Evolutionary conservation across 345 rosid genomes (phyloP).

Genomic region (Rhizophora apiculata): DNA sequence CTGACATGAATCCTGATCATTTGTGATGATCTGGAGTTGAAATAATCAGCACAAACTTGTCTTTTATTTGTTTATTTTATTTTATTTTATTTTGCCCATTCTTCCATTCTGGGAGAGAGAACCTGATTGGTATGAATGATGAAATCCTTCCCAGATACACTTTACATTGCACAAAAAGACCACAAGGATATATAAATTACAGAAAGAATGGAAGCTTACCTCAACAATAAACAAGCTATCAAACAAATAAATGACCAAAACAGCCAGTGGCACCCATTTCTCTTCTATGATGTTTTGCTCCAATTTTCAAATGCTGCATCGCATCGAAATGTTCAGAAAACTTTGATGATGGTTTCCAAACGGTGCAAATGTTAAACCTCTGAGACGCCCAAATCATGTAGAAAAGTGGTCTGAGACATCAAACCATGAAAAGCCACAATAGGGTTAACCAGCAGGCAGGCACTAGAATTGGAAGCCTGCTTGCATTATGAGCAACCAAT

Average conservation of each 20-base stretch:
- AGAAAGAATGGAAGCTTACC: constrained; percentile 17
- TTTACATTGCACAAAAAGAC: constrained; percentile 10
- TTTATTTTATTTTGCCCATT: background rate
- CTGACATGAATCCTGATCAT: too few relatives aligned
- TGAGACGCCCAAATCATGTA: background rate
- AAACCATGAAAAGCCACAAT: background rate
- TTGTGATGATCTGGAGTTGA: too few relatives aligned
- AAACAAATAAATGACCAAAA: constrained; percentile 11
- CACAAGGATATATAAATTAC: constrained; percentile 19
- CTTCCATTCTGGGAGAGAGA: background rate
- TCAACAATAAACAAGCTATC: constrained; percentile 9
- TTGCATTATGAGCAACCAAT: constrained; percentile 59
- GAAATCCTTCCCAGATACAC: constrained; percentile 7
- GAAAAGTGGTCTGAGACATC: background rate
- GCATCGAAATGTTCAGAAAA: background rate
- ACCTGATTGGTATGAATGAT: background rate
- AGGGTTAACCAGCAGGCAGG: constrained; percentile 10
- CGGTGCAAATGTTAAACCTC: background rate
- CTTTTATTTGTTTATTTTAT: background rate
- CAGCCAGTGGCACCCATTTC: constrained; percentile 3
- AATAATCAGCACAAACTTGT: too few relatives aligned
- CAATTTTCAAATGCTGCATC: background rate
- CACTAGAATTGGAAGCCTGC: constrained; percentile 32
- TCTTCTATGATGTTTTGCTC: background rate
- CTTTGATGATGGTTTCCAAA: background rate